A percentile compares a stretch with the other conserved stretches of the same genome.
These are phyloP conservation scores for Viridothelium virens DNA, from an alignment of 495 filamentous ascomycete genomes.

Conservation along the genomic window DNA sequence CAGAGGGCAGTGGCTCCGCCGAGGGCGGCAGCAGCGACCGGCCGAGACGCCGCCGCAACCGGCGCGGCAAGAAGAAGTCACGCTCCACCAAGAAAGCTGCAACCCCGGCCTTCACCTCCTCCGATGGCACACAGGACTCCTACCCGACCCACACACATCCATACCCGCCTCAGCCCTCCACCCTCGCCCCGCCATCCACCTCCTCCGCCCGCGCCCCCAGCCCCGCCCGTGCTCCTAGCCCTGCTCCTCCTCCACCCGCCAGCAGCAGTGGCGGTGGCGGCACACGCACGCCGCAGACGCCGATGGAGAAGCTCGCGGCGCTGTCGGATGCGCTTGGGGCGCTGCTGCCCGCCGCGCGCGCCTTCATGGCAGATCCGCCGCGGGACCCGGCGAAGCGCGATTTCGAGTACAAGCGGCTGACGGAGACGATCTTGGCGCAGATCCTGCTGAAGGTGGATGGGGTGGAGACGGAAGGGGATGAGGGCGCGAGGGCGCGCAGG, in stretches of 20 bases:
- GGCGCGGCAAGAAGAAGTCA: constrained; percentile 27
- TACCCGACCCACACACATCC: constrained; percentile 21
- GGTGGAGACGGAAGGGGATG: constrained; percentile 65
- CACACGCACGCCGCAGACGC: constrained; percentile 47
- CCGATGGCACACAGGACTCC: constrained; percentile 26
- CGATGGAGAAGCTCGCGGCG: constrained; percentile 63
- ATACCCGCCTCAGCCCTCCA: constrained; percentile 38
- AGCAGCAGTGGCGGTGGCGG: constrained; percentile 50
- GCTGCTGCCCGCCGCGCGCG: constrained; percentile 57
- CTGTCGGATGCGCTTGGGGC: constrained; percentile 53
- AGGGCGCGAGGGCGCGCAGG: constrained; percentile 54
- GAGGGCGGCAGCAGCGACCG: constrained; percentile 48
- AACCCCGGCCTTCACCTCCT: constrained; percentile 23
- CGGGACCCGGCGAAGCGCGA: constrained; percentile 59
- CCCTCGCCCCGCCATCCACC: constrained; percentile 17
- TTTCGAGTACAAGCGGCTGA: constrained; percentile 71
- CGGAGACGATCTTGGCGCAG: constrained; percentile 76
- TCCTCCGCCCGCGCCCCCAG: constrained; percentile 25
- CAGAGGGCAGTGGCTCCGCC: constrained; percentile 50
- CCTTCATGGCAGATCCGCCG: constrained; percentile 60
- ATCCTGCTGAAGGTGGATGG: constrained; percentile 78
- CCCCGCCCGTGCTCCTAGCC: constrained; percentile 36
- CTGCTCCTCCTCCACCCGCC: constrained; percentile 21
- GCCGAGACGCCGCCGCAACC: constrained; percentile 45
- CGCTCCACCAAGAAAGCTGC: constrained; percentile 10